phyloP scores from a whole-genome alignment of 441 rosid genomes.

The Heliophila coronopifolia region DNA sequence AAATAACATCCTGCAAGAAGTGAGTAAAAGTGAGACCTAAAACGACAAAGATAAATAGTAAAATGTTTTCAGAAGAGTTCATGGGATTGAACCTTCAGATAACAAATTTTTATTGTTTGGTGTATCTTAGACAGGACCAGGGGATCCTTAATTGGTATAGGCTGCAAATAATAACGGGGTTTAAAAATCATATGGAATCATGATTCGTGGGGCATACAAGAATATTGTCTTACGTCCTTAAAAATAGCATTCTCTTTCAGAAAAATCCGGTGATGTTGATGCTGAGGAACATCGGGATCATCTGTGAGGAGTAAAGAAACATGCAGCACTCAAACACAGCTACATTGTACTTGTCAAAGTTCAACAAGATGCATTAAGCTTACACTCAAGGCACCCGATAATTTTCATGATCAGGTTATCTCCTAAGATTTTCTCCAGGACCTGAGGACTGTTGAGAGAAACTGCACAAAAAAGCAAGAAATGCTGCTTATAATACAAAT shows the following conservation, averaged over 20 bases:
- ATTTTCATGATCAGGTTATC: conserved; percentile 93
- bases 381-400: conserved; percentile 95
- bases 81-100: conserved; percentile 64
- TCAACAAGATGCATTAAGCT: conserved; percentile 32
- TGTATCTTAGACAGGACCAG: conserved; percentile 90
- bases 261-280: conserved; percentile 77
- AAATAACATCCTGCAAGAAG: conserved; percentile 84
- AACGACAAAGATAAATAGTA: conserved; percentile 3
- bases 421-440: conserved; percentile 84
- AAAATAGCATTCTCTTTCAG: conserved; percentile 91
- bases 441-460: conserved; percentile 82
- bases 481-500: conserved; percentile 14
- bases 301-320: conserved; percentile 46
- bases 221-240: conserved; percentile 66
- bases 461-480: conserved; percentile 49
- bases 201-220: conserved; percentile 12
- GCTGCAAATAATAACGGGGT: conserved; percentile 58
- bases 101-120: conserved; percentile 94
- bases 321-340: too few species aligned
- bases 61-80: not conserved
- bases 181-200: conserved; percentile 1
- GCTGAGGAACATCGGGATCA: conserved; percentile 75
- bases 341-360: not conserved
- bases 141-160: conserved; percentile 80
- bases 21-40: conserved; percentile 24